Evolutionary conservation across 2,329 filamentous ascomycete species (phyloP), one percentile per base, ranked within the genome.

Genomic region (Simplicillium sp.): DNA sequence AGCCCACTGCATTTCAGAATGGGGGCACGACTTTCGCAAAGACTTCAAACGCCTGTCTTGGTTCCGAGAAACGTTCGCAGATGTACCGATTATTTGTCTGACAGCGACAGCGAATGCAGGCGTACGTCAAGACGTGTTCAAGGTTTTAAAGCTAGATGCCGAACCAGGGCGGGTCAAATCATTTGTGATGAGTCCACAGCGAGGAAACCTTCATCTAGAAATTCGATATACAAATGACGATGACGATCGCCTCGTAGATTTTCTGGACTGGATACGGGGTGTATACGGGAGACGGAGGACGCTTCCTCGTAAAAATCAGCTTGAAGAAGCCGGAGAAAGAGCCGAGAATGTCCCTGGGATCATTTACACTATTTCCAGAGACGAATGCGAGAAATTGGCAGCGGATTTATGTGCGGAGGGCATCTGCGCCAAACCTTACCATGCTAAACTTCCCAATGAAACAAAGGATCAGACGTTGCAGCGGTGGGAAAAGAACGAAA

Each of bases 1-100:
- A 64, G 90, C 90, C 2, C 90, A 97, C 60, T 97, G 90, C 59
- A 94, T 97, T 50, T 94, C 87, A 17, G 89, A 96, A 79, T 96
- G 90, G 90, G 90, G 90, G 2, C 89, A 97, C 58, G 90, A 97
- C 60, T 97, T 97, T 57, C 83, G 90, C n/a, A 85, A 82, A 29
- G 85, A 88, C 43, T 97, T 95, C 62, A 88, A 92, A 55, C 77
- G 83, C 15, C 72, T 97, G 7, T 82, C 77, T 2, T 96, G 87
- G 80, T 92, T 97, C 66, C 82, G 85, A 50, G 72, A 78, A 37
- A 80, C 80, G 6, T 88, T 92, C 48, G 86, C 88, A 0, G 75
- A 84, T 42, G 86, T 96, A 1, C 89, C 90, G 4, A 84, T 97
- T 46, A 95, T 92, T 60, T 94, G 88, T 47, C 75, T 95, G 12